Evolutionary conservation across 2,329 filamentous ascomycete genomes (phyloP).

Genomic region (Aspergillus oerlinghausenensis): DNA sequence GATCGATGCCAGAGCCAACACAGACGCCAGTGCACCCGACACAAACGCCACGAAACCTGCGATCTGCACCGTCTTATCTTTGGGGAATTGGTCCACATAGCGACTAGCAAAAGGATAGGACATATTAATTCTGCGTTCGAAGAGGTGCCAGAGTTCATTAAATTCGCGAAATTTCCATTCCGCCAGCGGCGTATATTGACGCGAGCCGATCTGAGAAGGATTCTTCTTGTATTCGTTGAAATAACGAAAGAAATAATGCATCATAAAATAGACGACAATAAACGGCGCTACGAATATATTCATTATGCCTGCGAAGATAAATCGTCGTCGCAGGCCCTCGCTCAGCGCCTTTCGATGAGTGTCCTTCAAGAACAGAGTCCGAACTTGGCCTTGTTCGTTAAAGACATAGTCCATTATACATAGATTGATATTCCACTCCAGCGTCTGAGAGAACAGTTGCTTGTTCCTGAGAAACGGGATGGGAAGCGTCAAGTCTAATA

Average conservation of each 20-base stretch:
- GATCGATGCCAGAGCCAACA: slow-evolving; percentile 78
- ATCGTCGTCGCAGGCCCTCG: slow-evolving; percentile 68
- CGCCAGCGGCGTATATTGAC: slow-evolving; percentile 86
- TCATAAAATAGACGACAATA: slow-evolving; percentile 76
- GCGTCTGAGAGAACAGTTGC: slow-evolving; percentile 80
- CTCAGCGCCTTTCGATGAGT: slow-evolving; percentile 75
- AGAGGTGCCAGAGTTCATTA: slow-evolving; percentile 91
- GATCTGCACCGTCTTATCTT: slow-evolving; percentile 83
- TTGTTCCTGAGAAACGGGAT: slow-evolving; percentile 75
- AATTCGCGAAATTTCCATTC: slow-evolving; percentile 99
- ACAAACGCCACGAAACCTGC: slow-evolving; percentile 84
- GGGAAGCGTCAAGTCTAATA: slow-evolving; percentile 79
- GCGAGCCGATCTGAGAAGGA: slow-evolving; percentile 76
- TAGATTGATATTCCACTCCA: slow-evolving; percentile 88
- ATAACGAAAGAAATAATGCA: slow-evolving; percentile 91
- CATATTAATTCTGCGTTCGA: slow-evolving; percentile 85
- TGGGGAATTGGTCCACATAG: slow-evolving; percentile 94
- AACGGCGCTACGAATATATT: slow-evolving; percentile 85
- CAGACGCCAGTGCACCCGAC: slow-evolving; percentile 76
- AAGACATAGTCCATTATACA: slow-evolving; percentile 93
- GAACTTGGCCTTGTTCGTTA: slow-evolving; percentile 80
- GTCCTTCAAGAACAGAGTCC: slow-evolving; percentile 78
- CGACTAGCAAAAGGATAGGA: slow-evolving; percentile 88
- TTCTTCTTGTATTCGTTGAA: slow-evolving; percentile 98
- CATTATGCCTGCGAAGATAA: slow-evolving; percentile 77